Base-by-base conservation (phyloP, 768 basidiomycete genomes). In the Rhizopogon salebrosus region DNA sequence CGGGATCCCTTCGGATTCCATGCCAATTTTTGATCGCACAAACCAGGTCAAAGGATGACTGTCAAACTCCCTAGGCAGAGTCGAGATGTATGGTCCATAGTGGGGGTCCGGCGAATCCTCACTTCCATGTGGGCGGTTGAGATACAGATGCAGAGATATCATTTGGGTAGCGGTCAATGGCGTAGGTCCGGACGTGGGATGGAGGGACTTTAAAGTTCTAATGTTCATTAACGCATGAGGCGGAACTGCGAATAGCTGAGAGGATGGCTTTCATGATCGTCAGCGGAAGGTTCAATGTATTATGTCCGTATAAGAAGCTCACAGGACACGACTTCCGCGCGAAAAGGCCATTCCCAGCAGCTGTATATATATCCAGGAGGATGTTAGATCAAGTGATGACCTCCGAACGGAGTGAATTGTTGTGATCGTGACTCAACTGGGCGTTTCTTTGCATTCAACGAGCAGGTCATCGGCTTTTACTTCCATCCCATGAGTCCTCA, bases 1-100 rank as follows among this genome's bases (percentile, higher is more conserved):
- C 7, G 60, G 54, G 20, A 24, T 53, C 4, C 65, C 68, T 50
- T 55, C 49, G 41, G 20, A 46, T 54, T 35, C 51, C 51, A 46
- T 42, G 49, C 49, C 26, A 40, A 54, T 51, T 54, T 61, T 62
- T 50, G 67, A 62, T 13, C 59, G 55, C 42, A 79, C 73, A 4
- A 78, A 53, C 91, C 90, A 93, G 18, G 84, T 79, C n/a, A 97
- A 72, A 5, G 95, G 95, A 70, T 97, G 93, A 23, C 73, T 73
- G 38, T 75, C 75, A 65, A 98, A 95, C 26, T 83, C 69, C 51
- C 65, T 64, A 2, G 95, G 95, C 24, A 98, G 70, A 1, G 83
- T 76, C 0, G 85, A 83, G 41, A 97, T 83, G 64, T 92, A 97
- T 1, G 90, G 85, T 24, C 85, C 81, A 65, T 85, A 86, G 13